phyloP scores from a whole-genome alignment of 2,329 filamentous ascomycete genomes.

The Cladobotryum protrusum region DNA sequence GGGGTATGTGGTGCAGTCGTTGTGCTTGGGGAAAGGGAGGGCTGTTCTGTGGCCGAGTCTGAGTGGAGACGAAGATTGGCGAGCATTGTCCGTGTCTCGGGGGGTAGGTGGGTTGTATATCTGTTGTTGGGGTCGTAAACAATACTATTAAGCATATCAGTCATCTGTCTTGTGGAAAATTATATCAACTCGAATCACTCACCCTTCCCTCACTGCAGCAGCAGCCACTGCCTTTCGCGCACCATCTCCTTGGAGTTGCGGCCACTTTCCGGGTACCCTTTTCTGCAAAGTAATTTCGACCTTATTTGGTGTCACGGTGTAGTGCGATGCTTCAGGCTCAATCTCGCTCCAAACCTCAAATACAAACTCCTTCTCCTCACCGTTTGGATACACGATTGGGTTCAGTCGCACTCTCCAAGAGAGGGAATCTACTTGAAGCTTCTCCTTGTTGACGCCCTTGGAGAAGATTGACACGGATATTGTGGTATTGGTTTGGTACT shows the following conservation, averaged over 20 bases:
- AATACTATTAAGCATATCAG: too few species aligned
- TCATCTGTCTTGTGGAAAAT: too few species aligned
- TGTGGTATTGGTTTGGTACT: constrained; percentile 29
- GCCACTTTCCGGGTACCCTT: constrained; percentile 62
- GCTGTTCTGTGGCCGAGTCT: too few species aligned
- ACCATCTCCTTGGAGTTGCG: constrained; percentile 19
- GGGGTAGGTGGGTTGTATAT: too few species aligned
- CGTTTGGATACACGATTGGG: constrained; percentile 30
- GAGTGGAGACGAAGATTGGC: too few species aligned
- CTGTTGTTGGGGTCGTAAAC: too few species aligned
- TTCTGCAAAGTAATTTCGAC: constrained; percentile 73
- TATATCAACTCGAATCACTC: constrained; percentile 7
- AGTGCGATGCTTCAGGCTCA: constrained; percentile 53
- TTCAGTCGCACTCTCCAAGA: constrained; percentile 22
- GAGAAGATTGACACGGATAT: constrained; percentile 38
- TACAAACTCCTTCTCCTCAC: constrained; percentile 57
- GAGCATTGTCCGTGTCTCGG: too few species aligned
- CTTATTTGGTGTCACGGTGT: constrained; percentile 67
- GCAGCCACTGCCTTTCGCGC: neutral
- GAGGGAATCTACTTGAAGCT: constrained; percentile 32
- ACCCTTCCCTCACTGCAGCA: constrained; percentile 16
- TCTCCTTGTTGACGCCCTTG: constrained; percentile 35
- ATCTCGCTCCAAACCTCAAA: constrained; percentile 61
- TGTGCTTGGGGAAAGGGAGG: too few species aligned
- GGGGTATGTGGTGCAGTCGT: too few species aligned